Base-by-base conservation (phyloP, 257 asterid species). In the Nicotiana paniculata region DNA sequence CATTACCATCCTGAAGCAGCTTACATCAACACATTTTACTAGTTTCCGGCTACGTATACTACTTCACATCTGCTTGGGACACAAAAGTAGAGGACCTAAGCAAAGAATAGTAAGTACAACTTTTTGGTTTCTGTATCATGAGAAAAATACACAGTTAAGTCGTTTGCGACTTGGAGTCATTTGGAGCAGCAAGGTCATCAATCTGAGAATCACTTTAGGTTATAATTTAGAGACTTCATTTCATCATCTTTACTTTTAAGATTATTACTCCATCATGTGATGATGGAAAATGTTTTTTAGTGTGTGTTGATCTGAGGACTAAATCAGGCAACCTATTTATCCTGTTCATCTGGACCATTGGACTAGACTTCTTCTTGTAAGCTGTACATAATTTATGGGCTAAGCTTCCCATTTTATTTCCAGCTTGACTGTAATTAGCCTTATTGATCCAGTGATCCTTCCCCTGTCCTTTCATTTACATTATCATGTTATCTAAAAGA, bases 1-100 rank as follows among this genome's bases (percentile, higher is more conserved):
- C 65, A 74, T 72, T 86, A 86, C 85, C 91, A 88, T 82, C 84
- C 88, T 33, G 84, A 72, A 51, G 21, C 87, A 24, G 69, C 81
- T 62, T 87, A 64, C 55, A 32, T 84, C 37, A 53, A 65, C 30
- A 9, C 64, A 43, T 65, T 24, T 51, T 76, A 76, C 63, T 24
- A 76, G 58, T 51, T 46, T 9, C 32, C 3, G 4, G 48, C 24
- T 48, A 74, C 26, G 15, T 74, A 72, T 37, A 46, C 39, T 72
- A 13, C 12, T 12, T 72, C 26, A 26, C 62, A 13, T 26, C 79
- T 7, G 26, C n/a, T 74, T 74, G 62, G 43, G 21, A 70, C 78
- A 43, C 59, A 43, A 67, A 67, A 13, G 11, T 21, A 43, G 37
- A 24, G 18, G 43, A 48, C 39, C 78, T 43, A 72, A 72, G 37